Base-by-base conservation (phyloP, 2,329 filamentous ascomycete genomes). In the Penicillium sp. region DNA sequence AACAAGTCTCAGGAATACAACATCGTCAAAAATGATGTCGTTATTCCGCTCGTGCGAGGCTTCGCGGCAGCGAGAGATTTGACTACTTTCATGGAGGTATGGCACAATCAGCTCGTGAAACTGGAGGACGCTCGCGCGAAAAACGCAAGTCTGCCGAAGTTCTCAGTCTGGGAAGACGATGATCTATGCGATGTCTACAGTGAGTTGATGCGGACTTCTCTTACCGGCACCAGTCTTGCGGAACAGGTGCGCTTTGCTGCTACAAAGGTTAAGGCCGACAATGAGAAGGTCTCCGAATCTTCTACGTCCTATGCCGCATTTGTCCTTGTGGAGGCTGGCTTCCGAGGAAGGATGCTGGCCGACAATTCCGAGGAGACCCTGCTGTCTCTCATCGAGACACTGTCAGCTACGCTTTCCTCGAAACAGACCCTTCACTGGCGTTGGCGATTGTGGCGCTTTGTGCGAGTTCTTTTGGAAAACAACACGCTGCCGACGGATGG, bases 161-260 rank as follows among this genome's bases (percentile, higher is more conserved):
- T 67, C 46, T 67, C 68, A 6, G 61, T 73, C 3, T 75, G 72
- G 72, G 72, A 74, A 52, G 70, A 74, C 46, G 69, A 74, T 41
- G 69, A 71, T 48, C 28, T 74, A 11, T 67, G 66, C 27, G 59
- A 65, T 22, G 57, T 54, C 28, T 73, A 68, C 55, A 58, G 62
- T 23, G 61, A 66, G 13, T 39, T 68, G 42, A 49, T 68, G 46
- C 61, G 58, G 22, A 66, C 52, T 20, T 62, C 64, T 6, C 56
- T 69, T 18, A 62, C 61, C 8, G 55, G 62, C 10, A 46, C 56
- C 3, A 59, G 60, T 44, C 47, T 66, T 34, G 52, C 54, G 44
- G 57, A 54, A 16, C 67, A 66, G 34, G 52, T 69, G 42, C 64
- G 59, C 40, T 57, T 56, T 20, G 62, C 66, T 29, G 58, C 64